Conservation (phyloP, 2,329 filamentous ascomycete genomes). For the Pseudogymnoascus sp. region DNA sequence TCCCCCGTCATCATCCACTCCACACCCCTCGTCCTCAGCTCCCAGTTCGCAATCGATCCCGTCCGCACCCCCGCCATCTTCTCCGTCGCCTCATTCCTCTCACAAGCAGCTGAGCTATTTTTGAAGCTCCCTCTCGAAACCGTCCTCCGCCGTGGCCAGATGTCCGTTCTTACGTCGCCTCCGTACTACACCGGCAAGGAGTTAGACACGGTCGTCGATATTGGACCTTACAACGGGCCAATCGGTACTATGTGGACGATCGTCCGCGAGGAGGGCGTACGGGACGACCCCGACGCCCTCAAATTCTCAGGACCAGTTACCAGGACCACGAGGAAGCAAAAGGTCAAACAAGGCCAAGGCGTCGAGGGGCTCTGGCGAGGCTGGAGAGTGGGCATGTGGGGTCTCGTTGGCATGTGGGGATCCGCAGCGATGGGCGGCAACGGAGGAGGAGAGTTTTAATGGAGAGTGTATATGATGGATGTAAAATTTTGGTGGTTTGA, state of each 20-base stretch:
- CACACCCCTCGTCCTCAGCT: slow-evolving; percentile 75
- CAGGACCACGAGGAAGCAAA: slow-evolving; percentile 8
- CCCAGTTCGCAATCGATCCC: slow-evolving; percentile 76
- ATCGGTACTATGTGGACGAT: slow-evolving; percentile 89
- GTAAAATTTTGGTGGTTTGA: slow-evolving; percentile 5
- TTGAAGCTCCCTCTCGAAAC: slow-evolving; percentile 88
- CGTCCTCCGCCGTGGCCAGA: slow-evolving; percentile 79
- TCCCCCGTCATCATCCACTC: slow-evolving; percentile 76
- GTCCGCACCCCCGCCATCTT: slow-evolving; percentile 74
- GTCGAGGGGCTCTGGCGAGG: slow-evolving; percentile 47
- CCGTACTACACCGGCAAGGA: slow-evolving; percentile 38
- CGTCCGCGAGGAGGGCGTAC: slow-evolving; percentile 65
- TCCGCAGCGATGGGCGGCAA: slow-evolving; percentile 23
- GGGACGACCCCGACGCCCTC: neutral
- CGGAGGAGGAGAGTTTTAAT: slow-evolving; percentile 25
- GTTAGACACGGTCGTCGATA: slow-evolving; percentile 67
- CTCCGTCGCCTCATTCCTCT: slow-evolving; percentile 71
- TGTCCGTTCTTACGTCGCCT: slow-evolving; percentile 53
- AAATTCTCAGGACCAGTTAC: slow-evolving; percentile 4
- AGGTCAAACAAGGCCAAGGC: slow-evolving; percentile 39
- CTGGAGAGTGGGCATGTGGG: slow-evolving; percentile 50
- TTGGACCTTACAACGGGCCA: slow-evolving; percentile 76
- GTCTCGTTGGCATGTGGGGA: slow-evolving; percentile 43
- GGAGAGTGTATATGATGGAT: neutral
- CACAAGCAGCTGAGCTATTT: slow-evolving; percentile 71